Evolutionary conservation across 805 yeast species (phyloP).

Genomic region (Myxozyma neotropica): DNA sequence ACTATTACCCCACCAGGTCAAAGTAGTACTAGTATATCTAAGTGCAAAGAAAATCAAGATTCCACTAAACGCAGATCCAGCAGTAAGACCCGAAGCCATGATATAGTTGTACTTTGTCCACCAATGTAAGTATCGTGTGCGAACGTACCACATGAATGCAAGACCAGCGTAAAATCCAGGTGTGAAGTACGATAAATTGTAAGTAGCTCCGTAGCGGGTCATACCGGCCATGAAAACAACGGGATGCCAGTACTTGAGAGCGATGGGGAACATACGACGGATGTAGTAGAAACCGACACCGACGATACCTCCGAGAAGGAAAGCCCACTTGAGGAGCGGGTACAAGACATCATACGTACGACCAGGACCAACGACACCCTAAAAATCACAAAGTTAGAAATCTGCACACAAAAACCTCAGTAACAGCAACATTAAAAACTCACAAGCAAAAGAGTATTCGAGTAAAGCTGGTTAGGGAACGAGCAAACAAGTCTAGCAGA

Average conservation of each 20-base stretch:
- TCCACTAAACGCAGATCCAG: conserved; percentile 66
- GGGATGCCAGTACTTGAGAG: conserved; percentile 30
- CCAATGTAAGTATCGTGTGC: conserved; percentile 61
- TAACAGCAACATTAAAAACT: neutral
- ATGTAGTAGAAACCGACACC: conserved; percentile 22
- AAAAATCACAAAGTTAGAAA: conserved; percentile 38
- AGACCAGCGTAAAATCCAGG: conserved; percentile 51
- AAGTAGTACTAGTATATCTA: conserved; percentile 45
- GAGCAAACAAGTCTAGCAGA: conserved; percentile 33
- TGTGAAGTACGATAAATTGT: conserved; percentile 41
- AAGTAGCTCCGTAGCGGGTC: conserved; percentile 19
- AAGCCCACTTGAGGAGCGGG: conserved; percentile 31
- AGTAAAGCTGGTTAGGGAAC: conserved; percentile 34
- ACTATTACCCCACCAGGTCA: conserved; percentile 63
- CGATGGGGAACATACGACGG: conserved; percentile 8
- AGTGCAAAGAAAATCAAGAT: conserved; percentile 56
- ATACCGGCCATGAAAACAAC: conserved; percentile 34
- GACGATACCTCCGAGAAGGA: conserved; percentile 31
- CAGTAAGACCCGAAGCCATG: conserved; percentile 64
- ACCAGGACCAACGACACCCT: conserved; percentile 42
- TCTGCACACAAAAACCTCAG: neutral
- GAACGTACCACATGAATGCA: conserved; percentile 59
- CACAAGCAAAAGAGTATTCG: conserved; percentile 33
- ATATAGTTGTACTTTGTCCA: conserved; percentile 76
- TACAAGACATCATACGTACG: conserved; percentile 32